Evolutionary conservation across 441 rosid genomes (phyloP).

Genomic region (Populus hybrid): DNA sequence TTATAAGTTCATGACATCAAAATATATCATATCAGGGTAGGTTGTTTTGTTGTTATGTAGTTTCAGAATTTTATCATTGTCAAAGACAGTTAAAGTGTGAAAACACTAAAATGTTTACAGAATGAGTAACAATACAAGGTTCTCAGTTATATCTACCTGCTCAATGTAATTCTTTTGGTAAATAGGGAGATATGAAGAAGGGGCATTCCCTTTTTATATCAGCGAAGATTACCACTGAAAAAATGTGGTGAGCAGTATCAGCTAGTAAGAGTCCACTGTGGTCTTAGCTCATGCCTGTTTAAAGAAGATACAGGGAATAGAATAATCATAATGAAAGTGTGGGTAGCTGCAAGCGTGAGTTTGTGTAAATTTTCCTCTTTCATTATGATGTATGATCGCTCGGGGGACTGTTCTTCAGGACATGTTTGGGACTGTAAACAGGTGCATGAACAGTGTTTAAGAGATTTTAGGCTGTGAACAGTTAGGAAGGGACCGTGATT

Average conservation of each 20-base stretch:
- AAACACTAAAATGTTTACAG: neutral
- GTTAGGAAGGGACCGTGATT: slow-evolving; percentile 6
- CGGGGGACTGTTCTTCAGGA: neutral
- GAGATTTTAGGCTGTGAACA: neutral
- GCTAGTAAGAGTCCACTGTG: neutral
- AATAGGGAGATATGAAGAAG: neutral
- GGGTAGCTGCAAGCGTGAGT: no score
- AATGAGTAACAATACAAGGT: neutral
- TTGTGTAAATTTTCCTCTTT: no score
- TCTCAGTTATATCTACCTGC: neutral
- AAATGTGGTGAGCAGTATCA: neutral
- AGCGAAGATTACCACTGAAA: neutral
- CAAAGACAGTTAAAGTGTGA: neutral
- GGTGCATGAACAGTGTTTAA: neutral
- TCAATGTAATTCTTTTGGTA: neutral
- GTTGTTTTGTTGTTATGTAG: neutral
- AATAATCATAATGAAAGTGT: no score
- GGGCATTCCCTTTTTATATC: neutral
- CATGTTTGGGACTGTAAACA: neutral
- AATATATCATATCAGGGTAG: neutral
- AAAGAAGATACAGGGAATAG: neutral
- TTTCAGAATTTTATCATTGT: neutral
- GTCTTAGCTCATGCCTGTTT: neutral
- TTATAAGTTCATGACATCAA: neutral
- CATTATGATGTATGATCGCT: no score